Evolutionary conservation across 345 rosid species (phyloP).

Genomic region (Gossypioides kirkii): DNA sequence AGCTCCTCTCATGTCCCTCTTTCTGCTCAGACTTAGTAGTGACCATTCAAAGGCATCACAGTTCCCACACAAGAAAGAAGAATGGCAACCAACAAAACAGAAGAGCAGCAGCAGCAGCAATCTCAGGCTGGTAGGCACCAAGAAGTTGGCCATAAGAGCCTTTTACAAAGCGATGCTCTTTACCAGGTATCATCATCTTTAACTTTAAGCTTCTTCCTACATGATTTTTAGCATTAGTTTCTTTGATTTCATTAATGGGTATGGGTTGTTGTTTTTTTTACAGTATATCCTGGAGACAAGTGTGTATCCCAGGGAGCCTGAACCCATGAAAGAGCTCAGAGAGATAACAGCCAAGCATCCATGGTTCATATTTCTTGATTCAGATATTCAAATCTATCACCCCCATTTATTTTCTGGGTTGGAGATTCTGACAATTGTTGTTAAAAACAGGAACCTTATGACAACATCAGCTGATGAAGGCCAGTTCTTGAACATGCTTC

Average conservation of each 20-base stretch:
- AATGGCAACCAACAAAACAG: slow-evolving; percentile 52
- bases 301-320: slow-evolving; percentile 95
- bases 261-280: neutral
- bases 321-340: slow-evolving; percentile 90
- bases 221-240: neutral
- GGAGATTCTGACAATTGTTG: neutral
- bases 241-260: neutral
- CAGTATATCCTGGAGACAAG: slow-evolving; percentile 97
- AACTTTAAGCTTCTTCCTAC: neutral
- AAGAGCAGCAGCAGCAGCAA: slow-evolving; percentile 36
- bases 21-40: slow-evolving; percentile 6
- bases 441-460: slow-evolving; percentile 76
- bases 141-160: slow-evolving; percentile 97
- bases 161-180: slow-evolving; percentile 86
- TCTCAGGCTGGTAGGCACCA: slow-evolving; percentile 57
- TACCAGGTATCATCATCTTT: slow-evolving; percentile 54
- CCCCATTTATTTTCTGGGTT: neutral
- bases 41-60: neutral
- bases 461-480: slow-evolving; percentile 98
- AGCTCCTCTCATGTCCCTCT: neutral
- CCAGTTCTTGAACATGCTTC: slow-evolving; percentile 85
- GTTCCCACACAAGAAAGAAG: neutral
- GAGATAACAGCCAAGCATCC: slow-evolving; percentile 95
- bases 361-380: slow-evolving; percentile 41
- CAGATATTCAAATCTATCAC: neutral